Conservation (phyloP, 176 grass and related monocot genomes). For the Pharus latifolius region DNA sequence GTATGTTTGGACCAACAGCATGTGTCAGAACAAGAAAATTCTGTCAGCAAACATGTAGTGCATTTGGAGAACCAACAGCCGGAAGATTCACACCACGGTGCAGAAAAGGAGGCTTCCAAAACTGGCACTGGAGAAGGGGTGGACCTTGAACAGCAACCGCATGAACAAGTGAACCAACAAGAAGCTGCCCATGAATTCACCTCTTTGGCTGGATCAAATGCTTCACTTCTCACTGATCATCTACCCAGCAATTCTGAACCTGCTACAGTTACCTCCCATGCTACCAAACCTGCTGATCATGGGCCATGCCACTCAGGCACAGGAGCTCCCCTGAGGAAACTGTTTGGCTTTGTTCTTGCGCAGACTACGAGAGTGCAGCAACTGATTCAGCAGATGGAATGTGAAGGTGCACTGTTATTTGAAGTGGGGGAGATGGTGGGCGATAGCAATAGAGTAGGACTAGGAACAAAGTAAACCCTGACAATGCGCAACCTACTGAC, state of each 20-base stretch:
- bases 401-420: conserved; percentile 27
- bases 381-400: conserved; percentile 32
- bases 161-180: conserved; percentile 1
- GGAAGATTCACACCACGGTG: background rate
- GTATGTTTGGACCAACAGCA: background rate
- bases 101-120: background rate
- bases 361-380: background rate
- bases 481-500: background rate
- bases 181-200: background rate
- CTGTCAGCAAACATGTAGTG: background rate
- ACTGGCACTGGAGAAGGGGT: background rate
- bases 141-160: background rate
- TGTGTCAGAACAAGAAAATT: background rate
- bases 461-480: background rate
- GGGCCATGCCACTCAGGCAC: background rate
- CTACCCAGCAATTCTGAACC: background rate
- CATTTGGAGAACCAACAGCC: conserved; percentile 1
- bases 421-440: background rate
- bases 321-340: background rate
- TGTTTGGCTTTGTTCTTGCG: conserved; percentile 6
- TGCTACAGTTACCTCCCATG: background rate
- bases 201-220: background rate
- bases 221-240: background rate
- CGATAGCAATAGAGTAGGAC: background rate
- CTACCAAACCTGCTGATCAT: background rate